A percentile compares a stretch with the other conserved stretches of the same genome.
Evolutionary conservation across 2,329 filamentous ascomycete genomes (phyloP).

Genomic region (Fusarium torreyae): DNA sequence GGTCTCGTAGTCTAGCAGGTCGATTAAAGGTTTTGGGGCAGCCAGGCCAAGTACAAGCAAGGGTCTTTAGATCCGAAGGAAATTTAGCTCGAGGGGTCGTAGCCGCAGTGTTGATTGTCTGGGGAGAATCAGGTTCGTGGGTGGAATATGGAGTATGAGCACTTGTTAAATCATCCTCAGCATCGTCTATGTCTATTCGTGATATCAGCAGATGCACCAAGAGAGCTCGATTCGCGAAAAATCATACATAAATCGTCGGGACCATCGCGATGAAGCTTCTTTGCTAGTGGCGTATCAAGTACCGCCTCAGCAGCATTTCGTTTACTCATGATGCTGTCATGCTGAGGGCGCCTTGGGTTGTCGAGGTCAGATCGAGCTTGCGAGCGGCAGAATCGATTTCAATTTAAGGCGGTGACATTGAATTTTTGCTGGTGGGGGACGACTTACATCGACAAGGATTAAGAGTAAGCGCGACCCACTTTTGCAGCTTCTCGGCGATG

Average conservation of each 20-base stretch:
- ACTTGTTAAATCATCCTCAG: conserved; percentile 54
- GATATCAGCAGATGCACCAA: conserved; percentile 21
- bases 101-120: conserved; percentile 51
- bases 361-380: conserved; percentile 25
- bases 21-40: conserved; percentile 91
- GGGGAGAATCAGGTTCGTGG: conserved; percentile 52
- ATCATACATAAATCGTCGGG: conserved; percentile 46
- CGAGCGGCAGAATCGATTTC: conserved; percentile 53
- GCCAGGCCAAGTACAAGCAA: conserved; percentile 79
- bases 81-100: conserved; percentile 67
- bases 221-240: not conserved
- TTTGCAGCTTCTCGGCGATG: conserved; percentile 3
- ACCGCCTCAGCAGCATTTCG: conserved; percentile 49
- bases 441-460: conserved; percentile 33
- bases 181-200: conserved; percentile 51
- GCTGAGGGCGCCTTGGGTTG: conserved; percentile 21
- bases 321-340: conserved; percentile 55
- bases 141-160: conserved; percentile 54
- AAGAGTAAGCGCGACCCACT: conserved; percentile 15
- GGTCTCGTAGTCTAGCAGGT: conserved; percentile 83
- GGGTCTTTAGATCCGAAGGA: conserved; percentile 82
- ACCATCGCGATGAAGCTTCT: conserved; percentile 44
- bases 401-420: conserved; percentile 55
- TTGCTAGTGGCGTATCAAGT: conserved; percentile 47
- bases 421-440: conserved; percentile 52